These are phyloP conservation scores for Cyanidiococcus yangmingshanensis DNA, from an alignment of 23 red algal species.

Conservation along the genomic window DNA sequence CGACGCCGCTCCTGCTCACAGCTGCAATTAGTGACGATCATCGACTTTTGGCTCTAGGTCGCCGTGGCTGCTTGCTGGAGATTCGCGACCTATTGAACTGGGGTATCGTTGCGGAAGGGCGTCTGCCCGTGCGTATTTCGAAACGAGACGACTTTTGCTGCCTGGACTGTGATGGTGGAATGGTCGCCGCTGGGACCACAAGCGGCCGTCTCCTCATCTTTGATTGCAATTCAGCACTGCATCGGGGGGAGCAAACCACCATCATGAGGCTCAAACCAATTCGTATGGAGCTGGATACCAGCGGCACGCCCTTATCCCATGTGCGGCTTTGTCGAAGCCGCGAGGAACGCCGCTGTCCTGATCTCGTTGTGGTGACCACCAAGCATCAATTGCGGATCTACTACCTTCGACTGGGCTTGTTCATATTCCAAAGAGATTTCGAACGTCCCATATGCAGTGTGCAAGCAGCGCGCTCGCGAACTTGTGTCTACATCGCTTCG, in stretches of 20 bases:
- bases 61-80: neutral
- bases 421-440: constrained; percentile 11
- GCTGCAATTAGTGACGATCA: neutral
- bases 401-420: neutral
- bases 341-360: neutral
- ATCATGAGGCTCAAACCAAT: neutral
- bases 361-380: constrained; percentile 1
- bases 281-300: neutral
- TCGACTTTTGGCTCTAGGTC: neutral
- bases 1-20: neutral
- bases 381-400: neutral
- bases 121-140: neutral
- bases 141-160: neutral
- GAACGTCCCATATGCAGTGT: neutral
- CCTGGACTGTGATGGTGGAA: neutral
- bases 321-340: constrained; percentile 2
- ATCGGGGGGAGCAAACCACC: neutral
- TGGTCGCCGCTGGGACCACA: neutral
- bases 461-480: neutral
- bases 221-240: neutral
- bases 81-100: neutral
- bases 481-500: constrained; percentile 14
- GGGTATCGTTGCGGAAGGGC: neutral
- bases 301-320: neutral
- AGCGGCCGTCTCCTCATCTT: neutral